These are phyloP conservation scores for Reticulascus tulasneorum DNA, from an alignment of 2,329 filamentous ascomycete genomes.

Conservation along the genomic window DNA sequence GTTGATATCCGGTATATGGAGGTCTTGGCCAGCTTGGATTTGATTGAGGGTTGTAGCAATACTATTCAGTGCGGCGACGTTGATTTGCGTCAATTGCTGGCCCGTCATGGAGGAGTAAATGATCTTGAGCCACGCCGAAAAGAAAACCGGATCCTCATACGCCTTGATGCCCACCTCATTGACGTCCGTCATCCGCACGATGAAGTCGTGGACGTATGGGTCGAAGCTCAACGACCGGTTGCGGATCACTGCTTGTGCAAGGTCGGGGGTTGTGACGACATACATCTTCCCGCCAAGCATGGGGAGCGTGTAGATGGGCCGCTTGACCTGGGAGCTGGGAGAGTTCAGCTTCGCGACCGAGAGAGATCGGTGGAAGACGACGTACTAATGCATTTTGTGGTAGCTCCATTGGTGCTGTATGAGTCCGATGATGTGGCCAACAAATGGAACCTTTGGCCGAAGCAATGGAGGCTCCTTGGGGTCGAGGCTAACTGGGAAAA, in stretches of 20 bases:
- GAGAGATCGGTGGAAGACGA: not conserved
- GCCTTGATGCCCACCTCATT: constrained; percentile 23
- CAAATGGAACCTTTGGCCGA: constrained; percentile 35
- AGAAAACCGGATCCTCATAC: constrained; percentile 1
- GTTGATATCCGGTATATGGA: constrained; percentile 32
- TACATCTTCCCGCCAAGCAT: constrained; percentile 41
- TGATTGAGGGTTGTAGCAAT: constrained; percentile 22
- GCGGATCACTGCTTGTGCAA: constrained; percentile 36
- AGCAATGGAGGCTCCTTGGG: constrained; percentile 38
- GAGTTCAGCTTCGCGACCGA: not conserved
- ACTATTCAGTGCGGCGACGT: constrained; percentile 21
- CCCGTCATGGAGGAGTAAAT: constrained; percentile 24
- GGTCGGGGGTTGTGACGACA: constrained; percentile 32
- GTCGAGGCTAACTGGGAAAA: constrained; percentile 11
- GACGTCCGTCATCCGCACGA: constrained; percentile 31
- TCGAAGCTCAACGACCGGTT: constrained; percentile 38
- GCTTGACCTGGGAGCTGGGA: constrained; percentile 19
- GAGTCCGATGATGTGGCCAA: constrained; percentile 44
- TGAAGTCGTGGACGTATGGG: constrained; percentile 33
- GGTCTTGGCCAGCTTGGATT: constrained; percentile 10
- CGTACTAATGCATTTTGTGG: constrained; percentile 30
- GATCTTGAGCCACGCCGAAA: constrained; percentile 9
- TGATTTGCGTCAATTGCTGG: constrained; percentile 23
- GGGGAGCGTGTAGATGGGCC: constrained; percentile 37
- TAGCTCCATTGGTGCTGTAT: constrained; percentile 32